Base-by-base conservation (phyloP, 495 filamentous ascomycete species). In the Aspergillus ellipticus region DNA sequence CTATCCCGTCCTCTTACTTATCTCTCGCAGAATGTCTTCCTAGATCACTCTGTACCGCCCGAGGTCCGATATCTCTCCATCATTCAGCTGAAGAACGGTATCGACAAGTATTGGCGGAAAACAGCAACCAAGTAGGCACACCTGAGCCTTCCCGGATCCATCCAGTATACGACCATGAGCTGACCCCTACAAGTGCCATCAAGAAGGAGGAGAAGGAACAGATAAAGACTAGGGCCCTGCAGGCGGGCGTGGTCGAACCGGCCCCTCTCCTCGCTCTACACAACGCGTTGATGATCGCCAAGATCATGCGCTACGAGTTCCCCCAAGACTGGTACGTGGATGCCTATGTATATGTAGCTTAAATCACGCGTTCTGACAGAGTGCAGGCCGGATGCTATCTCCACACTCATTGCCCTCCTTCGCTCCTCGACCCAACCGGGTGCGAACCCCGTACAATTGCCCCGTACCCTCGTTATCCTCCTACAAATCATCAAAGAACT, bases 11-110 rank as follows among this genome's bases (percentile, higher is more conserved):
- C 24, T 11, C 42, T 49, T 20, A 21, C 57, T 56, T 50, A 62
- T 10, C 20, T 20, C 8, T 41, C 26, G 20, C 57, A 95, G 87
- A 82, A 86, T 53, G 80, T 87, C 6, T 96, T 90, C 66, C 73
- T 96, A 45, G 88, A 96, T 70, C 83, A 84, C 42, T 80, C 80
- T 5, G 74, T 92, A 0, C 89, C 90, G 10, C 63, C 78, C 13
- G 85, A 92, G 60, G 79, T 90, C 41, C 87, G 94, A 49, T 89
- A 94, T 66, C 81, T 96, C n/a, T 85, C 91, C 16, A 85, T 96
- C 49, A 97, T 96, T 56, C 89, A 95, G 64, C 75, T 98, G 51
- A 97, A 97, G 67, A 96, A 97, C 68, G 94, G 90, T 22, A 89
- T 96, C 64, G 93, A 97, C 62, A 91, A 88, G 67, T 90, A 89